A percentile compares a stretch with the other conserved stretches of the same genome.
phyloP scores from a whole-genome alignment of 1,284 basidiomycete genomes.

The Volvariella surrecta region DNA sequence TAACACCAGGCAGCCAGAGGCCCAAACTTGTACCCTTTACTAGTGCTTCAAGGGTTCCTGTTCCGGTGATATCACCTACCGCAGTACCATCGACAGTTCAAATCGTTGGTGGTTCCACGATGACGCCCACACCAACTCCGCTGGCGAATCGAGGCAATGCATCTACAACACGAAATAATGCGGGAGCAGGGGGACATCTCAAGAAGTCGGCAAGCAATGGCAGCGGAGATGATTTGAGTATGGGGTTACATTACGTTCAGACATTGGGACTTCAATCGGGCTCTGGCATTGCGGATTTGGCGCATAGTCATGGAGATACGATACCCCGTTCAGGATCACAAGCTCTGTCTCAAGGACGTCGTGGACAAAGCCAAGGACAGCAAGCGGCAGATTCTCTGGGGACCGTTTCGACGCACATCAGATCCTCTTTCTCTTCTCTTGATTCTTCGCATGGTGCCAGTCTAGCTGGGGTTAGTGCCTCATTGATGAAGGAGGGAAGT shows the following conservation, averaged over 20 bases:
- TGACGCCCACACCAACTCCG: constrained; percentile 14
- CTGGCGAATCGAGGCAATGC: constrained; percentile 18
- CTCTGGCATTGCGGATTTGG: too few species aligned
- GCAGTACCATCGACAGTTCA: constrained; percentile 19
- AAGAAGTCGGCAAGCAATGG: constrained; percentile 14
- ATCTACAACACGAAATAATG: too few species aligned
- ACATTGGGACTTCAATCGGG: constrained; percentile 43
- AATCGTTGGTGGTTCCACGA: constrained; percentile 23
- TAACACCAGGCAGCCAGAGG: constrained; percentile 21
- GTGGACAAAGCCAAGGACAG: constrained; percentile 21
- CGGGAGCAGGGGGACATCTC: too few species aligned
- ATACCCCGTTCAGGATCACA: too few species aligned
- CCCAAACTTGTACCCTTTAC: constrained; percentile 71
- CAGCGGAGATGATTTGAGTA: constrained; percentile 49
- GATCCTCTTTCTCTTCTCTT: constrained; percentile 52
- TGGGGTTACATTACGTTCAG: constrained; percentile 62
- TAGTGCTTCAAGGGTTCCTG: constrained; percentile 56
- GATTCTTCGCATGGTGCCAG: constrained; percentile 38
- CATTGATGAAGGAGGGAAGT: constrained; percentile 16
- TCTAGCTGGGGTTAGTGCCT: constrained; percentile 15
- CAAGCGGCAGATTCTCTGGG: constrained; percentile 19
- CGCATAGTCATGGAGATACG: too few species aligned
- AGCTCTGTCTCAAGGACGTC: too few species aligned
- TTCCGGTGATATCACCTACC: constrained; percentile 27
- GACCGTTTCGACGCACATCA: constrained; percentile 30